Base-by-base conservation (phyloP, 1,284 basidiomycete genomes). In the Phaffia rhodozyma region DNA sequence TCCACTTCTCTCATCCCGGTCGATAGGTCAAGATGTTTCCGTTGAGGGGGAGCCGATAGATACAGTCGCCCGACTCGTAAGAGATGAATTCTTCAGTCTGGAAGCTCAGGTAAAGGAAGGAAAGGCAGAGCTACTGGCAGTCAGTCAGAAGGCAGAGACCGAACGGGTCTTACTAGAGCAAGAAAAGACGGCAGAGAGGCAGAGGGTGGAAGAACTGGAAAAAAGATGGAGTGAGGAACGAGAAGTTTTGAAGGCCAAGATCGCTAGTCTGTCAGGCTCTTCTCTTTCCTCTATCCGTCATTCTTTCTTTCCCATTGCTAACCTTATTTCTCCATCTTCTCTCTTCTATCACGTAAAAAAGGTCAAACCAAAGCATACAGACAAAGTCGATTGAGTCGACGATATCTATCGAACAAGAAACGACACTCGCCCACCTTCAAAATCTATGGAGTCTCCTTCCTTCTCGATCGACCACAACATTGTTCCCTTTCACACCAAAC, bases 151-250 rank as follows among this genome's bases (percentile, higher is more conserved):
- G 1, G 20, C 58, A 0, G 65, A 66, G 23, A 38, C 29, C 18
- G 60, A 66, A 27, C 57, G 55, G 11, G 48, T 43, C 5, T 21
- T 51, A 48, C 25, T 57, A 5, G 34, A 18, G 16, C 23, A 47
- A 7, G 64, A 66, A 21, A 32, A 50, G 25, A 58, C 58, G 5
- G n/a, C 32, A 1, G 38, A 55, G 1, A 43, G n/a, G 20, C 20
- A 29, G 43, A 25, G 29, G 0, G 49, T 25, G 7, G 55, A 49
- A 3, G 60, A 55, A n/a, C 11, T 49, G 38, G 59, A 61, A 52
- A 57, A 56, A 23, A 53, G 38, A 20, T 65, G 59, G 63, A 27
- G 27, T 29, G 60, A 65, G 54, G 59, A 65, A 56, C 30, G 60
- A 30, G 34, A 51, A 18, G 51, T 23, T 23, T 48, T 60, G 21